Evolutionary conservation across 331 rosid species (phyloP).

Genomic region (Acacia concinna): DNA sequence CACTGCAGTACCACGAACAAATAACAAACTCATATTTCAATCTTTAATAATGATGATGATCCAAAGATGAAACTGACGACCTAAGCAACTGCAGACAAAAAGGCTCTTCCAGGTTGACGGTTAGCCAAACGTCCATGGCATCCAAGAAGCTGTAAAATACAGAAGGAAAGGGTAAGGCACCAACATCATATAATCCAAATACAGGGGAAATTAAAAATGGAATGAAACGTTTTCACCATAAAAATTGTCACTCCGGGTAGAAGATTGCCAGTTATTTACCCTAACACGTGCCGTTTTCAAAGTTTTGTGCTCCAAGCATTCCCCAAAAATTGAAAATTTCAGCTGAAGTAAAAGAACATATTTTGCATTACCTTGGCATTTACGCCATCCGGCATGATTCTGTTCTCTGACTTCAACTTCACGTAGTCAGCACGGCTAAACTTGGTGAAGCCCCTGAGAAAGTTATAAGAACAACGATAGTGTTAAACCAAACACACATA

Average conservation of each 20-base stretch:
- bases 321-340: neutral
- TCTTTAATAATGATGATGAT: neutral
- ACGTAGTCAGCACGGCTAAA: conserved; percentile 61
- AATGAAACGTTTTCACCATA: neutral
- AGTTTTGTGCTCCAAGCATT: neutral
- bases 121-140: conserved; percentile 71
- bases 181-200: neutral
- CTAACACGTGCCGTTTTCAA: neutral
- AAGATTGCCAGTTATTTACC: neutral
- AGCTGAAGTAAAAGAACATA: neutral
- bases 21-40: conserved; percentile 9
- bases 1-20: neutral
- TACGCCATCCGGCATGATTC: conserved; percentile 68
- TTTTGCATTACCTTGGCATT: conserved; percentile 64
- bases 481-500: neutral
- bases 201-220: neutral
- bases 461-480: conserved; percentile 3
- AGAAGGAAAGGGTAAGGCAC: neutral
- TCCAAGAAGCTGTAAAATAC: conserved; percentile 68
- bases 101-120: conserved; percentile 66
- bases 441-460: conserved; percentile 76
- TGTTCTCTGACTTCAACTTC: conserved; percentile 54
- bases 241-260: neutral
- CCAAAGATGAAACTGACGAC: neutral
- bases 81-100: conserved; percentile 38